Percentiles rank a stretch among this genome's conserved stretches.
phyloP scores from a whole-genome alignment of 2,329 filamentous ascomycete genomes.

The Sodiomyces alkalinus region DNA sequence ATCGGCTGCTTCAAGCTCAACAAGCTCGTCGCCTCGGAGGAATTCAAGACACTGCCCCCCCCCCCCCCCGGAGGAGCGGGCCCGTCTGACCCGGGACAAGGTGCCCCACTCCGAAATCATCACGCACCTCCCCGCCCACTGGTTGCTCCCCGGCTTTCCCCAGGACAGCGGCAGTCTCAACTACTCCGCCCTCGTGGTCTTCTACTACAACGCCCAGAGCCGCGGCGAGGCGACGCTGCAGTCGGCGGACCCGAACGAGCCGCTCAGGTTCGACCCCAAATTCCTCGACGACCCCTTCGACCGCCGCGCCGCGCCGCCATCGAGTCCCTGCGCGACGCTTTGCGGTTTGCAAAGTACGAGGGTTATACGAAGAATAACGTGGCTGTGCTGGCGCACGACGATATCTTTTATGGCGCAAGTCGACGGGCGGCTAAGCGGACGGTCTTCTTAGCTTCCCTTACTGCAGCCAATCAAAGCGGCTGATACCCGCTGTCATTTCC shows the following conservation, averaged over 20 bases:
- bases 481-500: no score
- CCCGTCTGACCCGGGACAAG: conserved; percentile 28
- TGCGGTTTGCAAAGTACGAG: conserved; percentile 25
- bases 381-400: no score
- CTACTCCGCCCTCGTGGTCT: conserved; percentile 27
- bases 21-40: conserved; percentile 20
- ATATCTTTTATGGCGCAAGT: no score
- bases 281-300: conserved; percentile 40
- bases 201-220: conserved; percentile 37
- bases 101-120: conserved; percentile 43
- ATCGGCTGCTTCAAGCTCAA: conserved; percentile 30
- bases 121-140: conserved; percentile 28
- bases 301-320: conserved; percentile 27
- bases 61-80: conserved; percentile 22
- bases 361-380: conserved; percentile 28
- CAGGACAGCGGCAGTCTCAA: conserved; percentile 16
- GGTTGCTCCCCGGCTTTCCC: conserved; percentile 22
- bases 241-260: conserved; percentile 32
- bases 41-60: conserved; percentile 39
- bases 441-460: no score
- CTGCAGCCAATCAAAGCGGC: no score
- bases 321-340: conserved; percentile 27
- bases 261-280: conserved; percentile 36
- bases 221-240: conserved; percentile 35
- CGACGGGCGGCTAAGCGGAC: no score